phyloP scores from a whole-genome alignment of 2,329 filamentous ascomycete genomes.

The Rhynchosporium agropyri region DNA sequence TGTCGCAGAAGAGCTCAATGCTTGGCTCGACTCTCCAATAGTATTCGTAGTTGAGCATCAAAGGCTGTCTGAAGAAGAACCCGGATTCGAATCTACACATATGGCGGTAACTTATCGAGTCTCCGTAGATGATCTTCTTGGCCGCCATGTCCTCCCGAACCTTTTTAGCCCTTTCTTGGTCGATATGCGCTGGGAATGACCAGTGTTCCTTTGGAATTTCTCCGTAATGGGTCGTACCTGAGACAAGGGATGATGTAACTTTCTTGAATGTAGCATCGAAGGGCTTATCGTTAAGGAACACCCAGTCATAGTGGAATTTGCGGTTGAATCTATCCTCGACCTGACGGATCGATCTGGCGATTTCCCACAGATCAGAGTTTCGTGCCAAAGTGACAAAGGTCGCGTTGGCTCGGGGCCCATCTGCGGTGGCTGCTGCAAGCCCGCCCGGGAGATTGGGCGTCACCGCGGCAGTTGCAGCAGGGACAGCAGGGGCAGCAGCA shows the following conservation, averaged over 20 bases:
- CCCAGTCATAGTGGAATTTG: slow-evolving; percentile 98
- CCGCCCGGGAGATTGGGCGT: slow-evolving; percentile 39
- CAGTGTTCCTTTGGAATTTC: slow-evolving; percentile 90
- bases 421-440: slow-evolving; percentile 51
- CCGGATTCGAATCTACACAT: slow-evolving; percentile 99
- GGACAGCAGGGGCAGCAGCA: slow-evolving; percentile 6
- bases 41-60: slow-evolving; percentile 97
- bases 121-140: slow-evolving; percentile 97
- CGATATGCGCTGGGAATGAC: slow-evolving; percentile 96
- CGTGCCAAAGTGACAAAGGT: slow-evolving; percentile 96
- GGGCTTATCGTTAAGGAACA: slow-evolving; percentile 94
- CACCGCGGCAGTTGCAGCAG: slow-evolving; percentile 21
- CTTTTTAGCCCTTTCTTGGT: slow-evolving; percentile 87
- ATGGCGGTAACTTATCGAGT: slow-evolving; percentile 95
- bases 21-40: slow-evolving; percentile 99
- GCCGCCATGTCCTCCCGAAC: slow-evolving; percentile 93
- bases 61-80: slow-evolving; percentile 95
- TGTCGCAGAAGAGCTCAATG: slow-evolving; percentile 93
- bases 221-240: slow-evolving; percentile 89
- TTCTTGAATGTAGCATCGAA: slow-evolving; percentile 95
- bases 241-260: slow-evolving; percentile 85
- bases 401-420: slow-evolving; percentile 84
- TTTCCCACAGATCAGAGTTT: slow-evolving; percentile 95
- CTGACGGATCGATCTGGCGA: slow-evolving; percentile 91
- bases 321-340: slow-evolving; percentile 98